A percentile compares a stretch with the other conserved stretches of the same genome.
These are phyloP conservation scores for Malassezia nana DNA, from an alignment of 1,284 basidiomycete genomes.

Conservation along the genomic window DNA sequence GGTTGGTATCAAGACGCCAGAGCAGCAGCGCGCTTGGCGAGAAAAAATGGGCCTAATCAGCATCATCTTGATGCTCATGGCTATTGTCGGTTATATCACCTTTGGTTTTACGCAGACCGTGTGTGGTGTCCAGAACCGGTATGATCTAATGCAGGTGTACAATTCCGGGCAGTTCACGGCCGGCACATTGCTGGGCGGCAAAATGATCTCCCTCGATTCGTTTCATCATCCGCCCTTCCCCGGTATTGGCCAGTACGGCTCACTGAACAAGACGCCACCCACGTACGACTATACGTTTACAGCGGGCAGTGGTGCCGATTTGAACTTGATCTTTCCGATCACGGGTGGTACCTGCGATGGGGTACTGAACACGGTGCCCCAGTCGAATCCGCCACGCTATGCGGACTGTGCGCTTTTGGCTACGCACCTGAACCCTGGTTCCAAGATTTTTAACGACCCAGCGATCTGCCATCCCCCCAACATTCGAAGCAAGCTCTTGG, in stretches of 20 bases:
- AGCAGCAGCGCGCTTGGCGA: slow-evolving; percentile 90
- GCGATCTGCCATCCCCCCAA: not conserved
- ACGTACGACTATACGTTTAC: slow-evolving; percentile 74
- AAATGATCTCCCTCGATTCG: slow-evolving; percentile 76
- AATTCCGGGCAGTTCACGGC: not conserved
- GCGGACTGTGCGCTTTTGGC: slow-evolving; percentile 86
- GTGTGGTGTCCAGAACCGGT: slow-evolving; percentile 58
- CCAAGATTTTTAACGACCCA: slow-evolving; percentile 42
- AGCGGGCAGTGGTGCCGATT: slow-evolving; percentile 33
- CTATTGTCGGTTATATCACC: slow-evolving; percentile 87
- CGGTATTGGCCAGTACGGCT: not conserved
- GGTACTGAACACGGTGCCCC: slow-evolving; percentile 54
- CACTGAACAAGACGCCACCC: slow-evolving; percentile 54
- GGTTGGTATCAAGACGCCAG: slow-evolving; percentile 74
- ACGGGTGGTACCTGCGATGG: slow-evolving; percentile 70
- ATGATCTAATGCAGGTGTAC: slow-evolving; percentile 1
- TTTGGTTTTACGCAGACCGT: slow-evolving; percentile 96
- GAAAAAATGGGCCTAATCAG: slow-evolving; percentile 91
- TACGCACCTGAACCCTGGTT: slow-evolving; percentile 58
- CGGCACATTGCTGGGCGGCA: slow-evolving; percentile 54
- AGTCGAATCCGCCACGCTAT: slow-evolving; percentile 59
- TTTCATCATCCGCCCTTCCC: slow-evolving; percentile 52
- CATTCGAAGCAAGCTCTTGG: not conserved
- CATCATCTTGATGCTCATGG: slow-evolving; percentile 74
- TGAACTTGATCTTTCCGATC: slow-evolving; percentile 87